phyloP scores from a whole-genome alignment of 225 moss, liverwort and hornwort genomes.

The Polytrichum formosum region DNA sequence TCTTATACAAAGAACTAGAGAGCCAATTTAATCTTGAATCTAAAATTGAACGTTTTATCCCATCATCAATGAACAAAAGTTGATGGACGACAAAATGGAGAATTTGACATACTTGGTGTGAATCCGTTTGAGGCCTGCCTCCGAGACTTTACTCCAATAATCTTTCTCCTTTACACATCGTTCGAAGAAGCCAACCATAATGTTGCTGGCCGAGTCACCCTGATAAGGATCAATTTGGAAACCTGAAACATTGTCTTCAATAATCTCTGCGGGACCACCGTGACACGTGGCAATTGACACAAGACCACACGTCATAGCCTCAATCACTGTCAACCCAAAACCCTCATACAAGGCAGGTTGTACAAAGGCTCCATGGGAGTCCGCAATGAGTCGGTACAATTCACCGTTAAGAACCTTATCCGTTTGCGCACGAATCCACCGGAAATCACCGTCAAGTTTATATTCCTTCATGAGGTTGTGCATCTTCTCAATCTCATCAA shows the following conservation, averaged over 20 bases:
- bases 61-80: too few relatives aligned
- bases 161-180: conserved; percentile 40
- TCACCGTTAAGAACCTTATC: conserved; percentile 79
- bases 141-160: conserved; percentile 61
- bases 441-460: conserved; percentile 64
- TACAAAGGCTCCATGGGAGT: conserved; percentile 68
- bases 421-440: conserved; percentile 83
- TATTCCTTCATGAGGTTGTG: conserved; percentile 67
- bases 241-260: conserved; percentile 65
- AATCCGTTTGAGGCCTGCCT: conserved; percentile 73
- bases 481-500: conserved; percentile 77
- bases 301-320: conserved; percentile 85
- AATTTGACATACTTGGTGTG: conserved; percentile 50
- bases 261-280: conserved; percentile 86
- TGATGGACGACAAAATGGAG: too few relatives aligned
- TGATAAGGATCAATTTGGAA: conserved; percentile 90
- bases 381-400: conserved; percentile 84
- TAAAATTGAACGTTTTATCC: too few relatives aligned
- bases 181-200: conserved; percentile 68
- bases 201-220: conserved; percentile 36
- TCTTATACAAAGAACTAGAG: too few relatives aligned
- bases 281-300: conserved; percentile 71
- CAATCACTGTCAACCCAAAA: conserved; percentile 86
- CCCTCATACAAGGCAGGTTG: conserved; percentile 92
- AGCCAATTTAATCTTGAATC: too few relatives aligned